Percentiles rank a stretch among this genome's conserved stretches.
phyloP scores from a whole-genome alignment of 495 filamentous ascomycete species.

The Pseudoneurospora amorphoporcata region DNA sequence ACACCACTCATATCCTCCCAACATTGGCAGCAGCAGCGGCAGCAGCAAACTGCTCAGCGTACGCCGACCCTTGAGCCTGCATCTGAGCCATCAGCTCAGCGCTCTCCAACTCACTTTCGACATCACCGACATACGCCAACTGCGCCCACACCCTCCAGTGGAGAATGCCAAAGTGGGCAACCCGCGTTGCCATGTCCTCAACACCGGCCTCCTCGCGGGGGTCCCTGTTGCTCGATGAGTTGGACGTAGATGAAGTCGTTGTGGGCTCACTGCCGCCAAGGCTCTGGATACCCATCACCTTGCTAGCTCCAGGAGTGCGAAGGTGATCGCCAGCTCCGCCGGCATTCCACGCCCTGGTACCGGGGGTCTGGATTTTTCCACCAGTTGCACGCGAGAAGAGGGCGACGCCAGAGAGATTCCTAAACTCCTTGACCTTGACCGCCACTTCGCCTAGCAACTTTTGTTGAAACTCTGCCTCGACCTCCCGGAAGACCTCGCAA shows the following conservation, averaged over 20 bases:
- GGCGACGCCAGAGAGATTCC: constrained; percentile 35
- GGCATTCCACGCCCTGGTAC: constrained; percentile 5
- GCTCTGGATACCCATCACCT: constrained; percentile 10
- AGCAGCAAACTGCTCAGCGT: not conserved
- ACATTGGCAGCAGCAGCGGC: not conserved
- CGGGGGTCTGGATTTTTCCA: constrained; percentile 22
- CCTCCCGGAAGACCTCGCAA: constrained; percentile 26
- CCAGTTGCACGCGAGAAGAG: constrained; percentile 43
- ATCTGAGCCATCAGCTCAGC: not conserved
- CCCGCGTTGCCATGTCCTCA: constrained; percentile 57
- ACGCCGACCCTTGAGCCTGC: not conserved
- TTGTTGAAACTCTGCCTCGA: constrained; percentile 30
- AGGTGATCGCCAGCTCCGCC: constrained; percentile 11
- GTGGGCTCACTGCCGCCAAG: not conserved
- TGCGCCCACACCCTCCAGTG: constrained; percentile 85
- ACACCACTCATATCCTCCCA: not conserved
- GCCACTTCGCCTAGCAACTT: constrained; percentile 32
- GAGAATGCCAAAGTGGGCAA: constrained; percentile 69
- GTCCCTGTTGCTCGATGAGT: constrained; percentile 19
- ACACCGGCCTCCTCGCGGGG: constrained; percentile 42
- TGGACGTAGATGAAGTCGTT: not conserved
- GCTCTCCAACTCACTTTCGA: constrained; percentile 11
- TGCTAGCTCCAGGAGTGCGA: constrained; percentile 11
- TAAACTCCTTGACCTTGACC: constrained; percentile 39
- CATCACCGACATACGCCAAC: constrained; percentile 45